A percentile compares a stretch with the other conserved stretches of the same genome.
These are phyloP conservation scores for Pelargonium fulgidum DNA, from an alignment of 441 rosid species.

Conservation along the genomic window DNA sequence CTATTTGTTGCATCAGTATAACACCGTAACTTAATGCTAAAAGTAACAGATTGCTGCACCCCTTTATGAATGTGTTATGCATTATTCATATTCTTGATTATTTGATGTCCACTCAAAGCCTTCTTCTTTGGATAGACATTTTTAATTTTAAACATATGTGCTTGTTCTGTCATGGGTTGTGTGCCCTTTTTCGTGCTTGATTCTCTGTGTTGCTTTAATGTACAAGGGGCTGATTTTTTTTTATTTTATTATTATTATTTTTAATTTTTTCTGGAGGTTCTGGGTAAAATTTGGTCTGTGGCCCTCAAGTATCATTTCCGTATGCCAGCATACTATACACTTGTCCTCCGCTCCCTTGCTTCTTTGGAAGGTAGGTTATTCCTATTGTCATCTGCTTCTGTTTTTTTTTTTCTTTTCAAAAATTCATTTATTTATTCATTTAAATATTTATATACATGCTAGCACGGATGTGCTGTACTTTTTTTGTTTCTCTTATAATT, in stretches of 20 bases:
- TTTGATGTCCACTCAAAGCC: constrained; percentile 1
- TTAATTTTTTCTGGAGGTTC: constrained; percentile 64
- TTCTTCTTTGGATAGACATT: neutral
- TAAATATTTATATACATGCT: neutral
- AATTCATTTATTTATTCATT: too few relatives aligned
- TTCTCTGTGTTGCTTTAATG: constrained; percentile 13
- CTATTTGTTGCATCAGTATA: neutral
- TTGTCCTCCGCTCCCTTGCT: constrained; percentile 89
- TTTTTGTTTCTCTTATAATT: neutral
- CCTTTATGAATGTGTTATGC: neutral
- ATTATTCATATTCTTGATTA: neutral
- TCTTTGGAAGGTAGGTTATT: constrained; percentile 75
- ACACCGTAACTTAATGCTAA: neutral
- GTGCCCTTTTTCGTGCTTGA: constrained; percentile 8
- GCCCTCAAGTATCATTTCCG: constrained; percentile 88
- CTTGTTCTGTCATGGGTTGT: constrained; percentile 7
- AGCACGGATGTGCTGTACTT: neutral
- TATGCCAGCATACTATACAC: constrained; percentile 96
- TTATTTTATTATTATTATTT: too few relatives aligned
- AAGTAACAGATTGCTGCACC: neutral
- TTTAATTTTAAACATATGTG: neutral
- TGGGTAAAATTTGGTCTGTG: constrained; percentile 72
- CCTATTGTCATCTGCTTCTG: neutral
- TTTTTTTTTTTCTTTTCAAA: constrained; percentile 5
- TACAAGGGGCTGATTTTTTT: constrained; percentile 22